Percentiles rank a stretch among this genome's conserved stretches.
These are phyloP conservation scores for Alternaria brassicae DNA, from an alignment of 2,329 filamentous ascomycete species.

Conservation along the genomic window DNA sequence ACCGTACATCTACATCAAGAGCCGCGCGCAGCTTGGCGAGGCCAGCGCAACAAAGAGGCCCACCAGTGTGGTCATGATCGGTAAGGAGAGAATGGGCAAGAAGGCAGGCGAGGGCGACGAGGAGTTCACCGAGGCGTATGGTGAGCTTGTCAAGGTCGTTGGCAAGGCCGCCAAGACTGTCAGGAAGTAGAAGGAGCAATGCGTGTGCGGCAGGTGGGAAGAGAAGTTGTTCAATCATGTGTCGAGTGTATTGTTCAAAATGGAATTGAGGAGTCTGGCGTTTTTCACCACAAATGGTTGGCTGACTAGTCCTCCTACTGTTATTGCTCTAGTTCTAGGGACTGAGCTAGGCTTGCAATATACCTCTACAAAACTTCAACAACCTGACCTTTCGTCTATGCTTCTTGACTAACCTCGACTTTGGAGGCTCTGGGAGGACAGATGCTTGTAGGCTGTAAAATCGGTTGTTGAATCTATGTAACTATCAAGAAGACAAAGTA, in stretches of 20 bases:
- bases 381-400: not conserved
- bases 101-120: slow-evolving; percentile 56
- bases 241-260: slow-evolving; percentile 29
- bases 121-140: slow-evolving; percentile 61
- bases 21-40: slow-evolving; percentile 89
- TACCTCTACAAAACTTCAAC: slow-evolving; percentile 1
- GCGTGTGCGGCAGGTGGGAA: slow-evolving; percentile 5
- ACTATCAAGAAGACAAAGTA: not conserved
- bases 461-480: not conserved
- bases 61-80: slow-evolving; percentile 92
- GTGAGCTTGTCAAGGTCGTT: slow-evolving; percentile 65
- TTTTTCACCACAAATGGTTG: slow-evolving; percentile 9
- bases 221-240: slow-evolving; percentile 14
- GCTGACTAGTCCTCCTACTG: slow-evolving; percentile 4
- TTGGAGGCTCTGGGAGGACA: not conserved
- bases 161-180: slow-evolving; percentile 65
- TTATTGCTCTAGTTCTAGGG: slow-evolving; percentile 4
- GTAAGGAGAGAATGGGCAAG: slow-evolving; percentile 59
- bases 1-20: slow-evolving; percentile 93
- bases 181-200: slow-evolving; percentile 53
- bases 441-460: not conserved
- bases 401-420: not conserved
- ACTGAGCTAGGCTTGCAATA: slow-evolving; percentile 2
- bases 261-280: slow-evolving; percentile 25
- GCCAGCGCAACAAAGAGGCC: slow-evolving; percentile 95